Evolutionary conservation across 1,139 yeast species (phyloP), one percentile per base, ranked within the genome.

Genomic region (Ogataea hybrid): DNA sequence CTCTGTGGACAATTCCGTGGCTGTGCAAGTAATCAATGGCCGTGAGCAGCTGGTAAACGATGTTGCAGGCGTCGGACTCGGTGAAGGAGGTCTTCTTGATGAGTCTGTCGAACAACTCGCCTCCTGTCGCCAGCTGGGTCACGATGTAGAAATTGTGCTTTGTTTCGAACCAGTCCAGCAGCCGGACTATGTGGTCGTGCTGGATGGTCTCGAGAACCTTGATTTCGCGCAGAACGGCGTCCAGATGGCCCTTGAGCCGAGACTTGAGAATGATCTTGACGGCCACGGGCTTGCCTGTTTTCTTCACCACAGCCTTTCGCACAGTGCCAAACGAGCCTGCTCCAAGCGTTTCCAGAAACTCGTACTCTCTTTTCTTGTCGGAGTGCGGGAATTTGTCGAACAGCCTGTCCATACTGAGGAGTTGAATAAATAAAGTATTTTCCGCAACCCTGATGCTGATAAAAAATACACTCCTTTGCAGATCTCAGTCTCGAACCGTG

Each of bases 91-190:
- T 81, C 53, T 82, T 81, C 48, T 86, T 71, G 59, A 90, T 96
- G 55, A 90, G 86, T 56, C 84, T 73, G 56, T 90, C 97, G 63
- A 89, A 90, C 51, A 90, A 68, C 65, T 90, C 97, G 49, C 90
- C 86, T 1, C 95, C 96, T 0, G 57, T 73, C 58, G 28, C 96
- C 90, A 64, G 84, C 89, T 31, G 87, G 76, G 95, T 85, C 54
- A 88, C 96, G 46, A 90, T 77, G 59, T 90, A 90, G 55, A 86
- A 90, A 59, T 83, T 87, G 41, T 83, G 81, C 44, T 78, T 82
- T 58, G 90, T 96, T 62, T 90, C 97, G 55, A 90, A 90, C 58
- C 86, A 90, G 62, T 90, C 97, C 35, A 88, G 68, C 45, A 90
- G 73, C 50, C 83, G 71, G 68, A 89, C 79, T 41, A 89, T 86